These are phyloP conservation scores for Pseudoperonospora humuli DNA, from an alignment of 352 stramenopile species.

Conservation along the genomic window DNA sequence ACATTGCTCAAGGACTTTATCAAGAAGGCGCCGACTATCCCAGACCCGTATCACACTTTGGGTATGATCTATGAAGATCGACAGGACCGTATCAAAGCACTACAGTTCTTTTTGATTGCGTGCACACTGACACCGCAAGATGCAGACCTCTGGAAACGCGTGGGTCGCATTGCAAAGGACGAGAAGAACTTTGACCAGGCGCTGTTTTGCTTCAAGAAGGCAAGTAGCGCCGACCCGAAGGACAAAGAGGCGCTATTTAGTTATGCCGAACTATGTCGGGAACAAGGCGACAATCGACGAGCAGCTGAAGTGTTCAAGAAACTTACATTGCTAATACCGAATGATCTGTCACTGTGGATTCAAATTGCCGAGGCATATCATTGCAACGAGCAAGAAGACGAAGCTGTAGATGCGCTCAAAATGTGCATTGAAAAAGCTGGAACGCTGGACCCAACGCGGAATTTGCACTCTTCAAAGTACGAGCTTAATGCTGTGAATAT, in stretches of 20 bases:
- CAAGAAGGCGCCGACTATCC: constrained; percentile 83
- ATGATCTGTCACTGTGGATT: constrained; percentile 80
- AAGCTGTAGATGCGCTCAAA: constrained; percentile 75
- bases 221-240: constrained; percentile 67
- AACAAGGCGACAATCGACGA: constrained; percentile 69
- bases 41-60: constrained; percentile 80
- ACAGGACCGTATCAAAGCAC: constrained; percentile 66
- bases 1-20: constrained; percentile 82
- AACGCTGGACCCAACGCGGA: constrained; percentile 40
- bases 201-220: constrained; percentile 82
- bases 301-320: constrained; percentile 81
- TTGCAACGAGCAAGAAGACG: constrained; percentile 81
- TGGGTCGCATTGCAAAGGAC: constrained; percentile 79
- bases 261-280: constrained; percentile 70
- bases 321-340: constrained; percentile 54
- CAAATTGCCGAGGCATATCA: constrained; percentile 83
- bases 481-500: constrained; percentile 86
- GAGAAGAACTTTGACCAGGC: constrained; percentile 83
- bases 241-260: constrained; percentile 78
- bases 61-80: constrained; percentile 86
- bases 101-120: constrained; percentile 83
- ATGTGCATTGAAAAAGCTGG: constrained; percentile 79
- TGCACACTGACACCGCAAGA: constrained; percentile 78
- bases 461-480: constrained; percentile 63
- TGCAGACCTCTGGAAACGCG: constrained; percentile 78